Evolutionary conservation across 148 eudicot genomes (phyloP).

Genomic region (Spergularia marina): DNA sequence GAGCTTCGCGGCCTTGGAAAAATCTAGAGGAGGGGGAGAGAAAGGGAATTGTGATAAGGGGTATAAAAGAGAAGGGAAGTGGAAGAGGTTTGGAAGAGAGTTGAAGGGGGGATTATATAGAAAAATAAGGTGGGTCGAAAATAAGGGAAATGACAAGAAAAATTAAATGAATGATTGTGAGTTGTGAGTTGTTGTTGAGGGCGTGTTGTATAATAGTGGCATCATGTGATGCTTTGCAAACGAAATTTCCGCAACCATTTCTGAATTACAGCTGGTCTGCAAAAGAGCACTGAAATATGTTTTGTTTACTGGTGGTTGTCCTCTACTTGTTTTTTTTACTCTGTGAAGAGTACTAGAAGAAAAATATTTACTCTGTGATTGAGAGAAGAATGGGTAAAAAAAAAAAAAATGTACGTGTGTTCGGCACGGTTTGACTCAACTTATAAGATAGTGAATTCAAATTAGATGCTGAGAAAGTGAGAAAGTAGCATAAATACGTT

Average conservation of each 20-base stretch:
- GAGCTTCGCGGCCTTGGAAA: conserved; percentile 11
- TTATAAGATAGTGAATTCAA: too few relatives aligned
- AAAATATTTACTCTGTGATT: too few relatives aligned
- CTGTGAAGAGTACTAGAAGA: too few relatives aligned
- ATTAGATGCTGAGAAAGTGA: too few relatives aligned
- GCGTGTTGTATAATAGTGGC: conserved; percentile 32
- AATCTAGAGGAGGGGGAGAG: neutral
- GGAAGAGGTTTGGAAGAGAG: conserved; percentile 30
- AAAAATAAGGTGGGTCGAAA: conserved; percentile 3
- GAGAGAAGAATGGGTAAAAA: too few relatives aligned
- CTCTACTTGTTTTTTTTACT: too few relatives aligned
- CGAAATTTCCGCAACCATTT: conserved; percentile 31
- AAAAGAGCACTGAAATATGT: conserved; percentile 11
- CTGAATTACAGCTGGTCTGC: conserved; percentile 34
- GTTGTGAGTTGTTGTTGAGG: conserved; percentile 9
- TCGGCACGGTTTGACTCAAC: too few relatives aligned
- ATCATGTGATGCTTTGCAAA: conserved; percentile 24
- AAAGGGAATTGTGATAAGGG: neutral
- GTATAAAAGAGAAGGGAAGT: conserved; percentile 15
- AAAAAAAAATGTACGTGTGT: too few relatives aligned
- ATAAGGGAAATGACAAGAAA: conserved; percentile 3
- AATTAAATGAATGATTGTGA: neutral
- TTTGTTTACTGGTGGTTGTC: neutral
- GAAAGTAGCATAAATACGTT: too few relatives aligned
- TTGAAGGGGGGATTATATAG: conserved; percentile 13